Evolutionary conservation across 1,284 basidiomycete genomes (phyloP).

Genomic region (Thelephora terrestris): DNA sequence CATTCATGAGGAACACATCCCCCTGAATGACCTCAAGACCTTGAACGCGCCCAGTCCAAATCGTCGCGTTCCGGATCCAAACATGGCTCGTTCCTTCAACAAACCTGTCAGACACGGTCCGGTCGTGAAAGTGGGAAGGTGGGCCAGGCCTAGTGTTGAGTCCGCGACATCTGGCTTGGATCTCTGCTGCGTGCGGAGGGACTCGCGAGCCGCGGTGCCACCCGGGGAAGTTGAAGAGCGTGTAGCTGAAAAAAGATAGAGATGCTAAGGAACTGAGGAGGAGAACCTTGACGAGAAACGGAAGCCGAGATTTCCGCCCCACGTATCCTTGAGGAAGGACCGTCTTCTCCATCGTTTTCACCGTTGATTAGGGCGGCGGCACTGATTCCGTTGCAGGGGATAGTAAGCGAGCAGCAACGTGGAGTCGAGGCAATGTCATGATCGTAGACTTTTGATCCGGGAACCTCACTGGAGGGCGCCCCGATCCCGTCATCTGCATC

Average conservation of each 20-base stretch:
- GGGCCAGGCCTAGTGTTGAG: slow-evolving; percentile 30
- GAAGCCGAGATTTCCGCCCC: not conserved
- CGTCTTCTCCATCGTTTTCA: not conserved
- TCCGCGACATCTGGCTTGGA: slow-evolving; percentile 29
- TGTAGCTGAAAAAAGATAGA: not conserved
- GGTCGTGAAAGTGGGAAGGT: slow-evolving; percentile 34
- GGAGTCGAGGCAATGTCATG: too few relatives aligned
- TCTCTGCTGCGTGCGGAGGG: slow-evolving; percentile 19
- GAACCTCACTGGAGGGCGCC: too few relatives aligned
- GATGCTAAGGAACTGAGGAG: not conserved
- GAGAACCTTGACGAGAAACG: not conserved
- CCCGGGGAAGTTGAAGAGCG: slow-evolving; percentile 2
- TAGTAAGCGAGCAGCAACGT: too few relatives aligned
- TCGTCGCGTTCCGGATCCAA: slow-evolving; percentile 44
- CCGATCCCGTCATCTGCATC: too few relatives aligned
- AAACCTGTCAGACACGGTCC: slow-evolving; percentile 56
- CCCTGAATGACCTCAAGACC: slow-evolving; percentile 41
- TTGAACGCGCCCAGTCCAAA: slow-evolving; percentile 53
- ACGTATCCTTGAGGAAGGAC: not conserved
- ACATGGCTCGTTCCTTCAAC: slow-evolving; percentile 40
- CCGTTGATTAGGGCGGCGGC: not conserved
- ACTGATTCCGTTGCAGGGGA: too few relatives aligned
- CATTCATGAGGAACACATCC: slow-evolving; percentile 44
- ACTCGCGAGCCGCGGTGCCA: slow-evolving; percentile 4
- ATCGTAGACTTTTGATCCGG: too few relatives aligned